A percentile compares a stretch with the other conserved stretches of the same genome.
phyloP scores from a whole-genome alignment of 129 eudicot genomes.

The Pulicaria dysenterica region DNA sequence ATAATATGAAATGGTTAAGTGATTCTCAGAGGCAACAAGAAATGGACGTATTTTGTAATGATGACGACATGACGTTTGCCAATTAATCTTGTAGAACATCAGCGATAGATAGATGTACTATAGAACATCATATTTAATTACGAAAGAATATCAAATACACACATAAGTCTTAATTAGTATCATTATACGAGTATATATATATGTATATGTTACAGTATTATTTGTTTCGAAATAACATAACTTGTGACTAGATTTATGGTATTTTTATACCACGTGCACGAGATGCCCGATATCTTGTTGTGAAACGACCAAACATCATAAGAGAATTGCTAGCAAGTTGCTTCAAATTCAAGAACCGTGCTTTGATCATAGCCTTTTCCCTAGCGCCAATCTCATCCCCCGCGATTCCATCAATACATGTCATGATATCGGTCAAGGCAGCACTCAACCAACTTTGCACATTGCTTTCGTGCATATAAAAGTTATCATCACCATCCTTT shows the following conservation, averaged over 20 bases:
- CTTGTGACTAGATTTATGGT: conserved; percentile 20
- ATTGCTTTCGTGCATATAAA: conserved; percentile 28
- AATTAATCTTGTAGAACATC: too few relatives aligned
- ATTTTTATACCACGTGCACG: conserved; percentile 41
- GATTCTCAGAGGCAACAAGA: too few relatives aligned
- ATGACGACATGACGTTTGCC: too few relatives aligned
- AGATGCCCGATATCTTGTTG: conserved; percentile 44
- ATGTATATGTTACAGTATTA: too few relatives aligned
- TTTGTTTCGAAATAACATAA: not conserved
- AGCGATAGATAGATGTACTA: too few relatives aligned
- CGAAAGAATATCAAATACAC: too few relatives aligned
- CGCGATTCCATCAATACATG: conserved; percentile 53
- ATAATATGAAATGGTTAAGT: too few relatives aligned
- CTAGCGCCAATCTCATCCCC: conserved; percentile 43
- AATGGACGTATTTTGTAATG: too few relatives aligned
- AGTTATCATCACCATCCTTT: conserved; percentile 29
- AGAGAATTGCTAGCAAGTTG: conserved; percentile 50
- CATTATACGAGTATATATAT: too few relatives aligned
- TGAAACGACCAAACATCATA: conserved; percentile 47
- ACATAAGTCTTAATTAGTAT: too few relatives aligned
- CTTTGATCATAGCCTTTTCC: conserved; percentile 47
- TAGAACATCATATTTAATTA: too few relatives aligned
- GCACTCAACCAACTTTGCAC: conserved; percentile 65
- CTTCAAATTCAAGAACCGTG: conserved; percentile 41
- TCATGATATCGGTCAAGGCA: conserved; percentile 55